Evolutionary conservation across 768 basidiomycete species (phyloP), one percentile per base, ranked within the genome.

Genomic region (Lentinula boryana): DNA sequence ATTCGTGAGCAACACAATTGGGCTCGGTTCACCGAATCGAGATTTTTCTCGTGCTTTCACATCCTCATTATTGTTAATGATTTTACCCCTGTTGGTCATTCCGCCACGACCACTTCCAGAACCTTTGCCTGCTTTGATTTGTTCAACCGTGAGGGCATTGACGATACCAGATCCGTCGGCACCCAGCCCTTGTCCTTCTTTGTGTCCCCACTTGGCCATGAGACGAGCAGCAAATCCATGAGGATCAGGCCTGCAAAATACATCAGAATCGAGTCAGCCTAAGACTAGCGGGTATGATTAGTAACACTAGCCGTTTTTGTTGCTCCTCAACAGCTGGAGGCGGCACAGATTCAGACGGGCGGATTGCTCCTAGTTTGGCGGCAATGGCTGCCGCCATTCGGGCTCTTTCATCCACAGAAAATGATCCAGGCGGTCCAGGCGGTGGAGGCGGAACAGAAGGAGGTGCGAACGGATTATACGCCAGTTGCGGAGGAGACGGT

Each of bases 161-260:
- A 95, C 85, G 49, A 98, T 95, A 1, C 95, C 95, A 2, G 82
- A 80, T 7, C 87, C 91, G 62, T 91, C 85, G 0, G 82, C 87
- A 36, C 96, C 96, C 1, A 98, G 80, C 9, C 95, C 95, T 73
- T 94, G 88, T 1, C 96, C 96, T 70, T 93, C 92, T 70, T 91
- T 90, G 70, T 97, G 93, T 0, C 95, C 95, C 91, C 91, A 95
- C 75, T 95, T 97, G 2, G 91, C 91, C 94, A 97, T 96, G 65
- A 96, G 70, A 36, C 91, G 87, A 12, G 87, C 87, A 35, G 93
- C 93, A 66, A 95, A 93, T 12, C 82, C 83, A 59, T 85, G 87
- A 0, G 86, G 84, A 63, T 91, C 85, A 41, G 84, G 76, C 57
- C 80, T 79, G 54, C 21, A 3, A 27, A 36, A 38, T n/a, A 38